Conservation (phyloP, 805 yeast species). For the Spathaspora girioi region DNA sequence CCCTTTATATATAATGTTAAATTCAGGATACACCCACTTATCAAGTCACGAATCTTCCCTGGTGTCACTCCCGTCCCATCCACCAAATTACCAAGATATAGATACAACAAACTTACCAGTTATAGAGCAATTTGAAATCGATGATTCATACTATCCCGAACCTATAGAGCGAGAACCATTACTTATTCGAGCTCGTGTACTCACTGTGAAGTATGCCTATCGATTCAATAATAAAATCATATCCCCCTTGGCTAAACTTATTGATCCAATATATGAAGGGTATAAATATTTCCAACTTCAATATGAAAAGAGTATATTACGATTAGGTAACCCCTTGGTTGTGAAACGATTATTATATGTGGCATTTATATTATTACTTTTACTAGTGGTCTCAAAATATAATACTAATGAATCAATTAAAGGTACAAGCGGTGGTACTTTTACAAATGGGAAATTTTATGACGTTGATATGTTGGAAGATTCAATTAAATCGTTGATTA, state of each 20-base stretch:
- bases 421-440: constrained; percentile 39
- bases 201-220: constrained; percentile 30
- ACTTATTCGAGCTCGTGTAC: constrained; percentile 35
- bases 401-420: constrained; percentile 43
- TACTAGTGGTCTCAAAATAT: constrained; percentile 56
- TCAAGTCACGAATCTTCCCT: background rate
- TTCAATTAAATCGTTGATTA: constrained; percentile 49
- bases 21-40: background rate
- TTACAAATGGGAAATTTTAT: constrained; percentile 55
- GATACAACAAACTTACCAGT: constrained; percentile 1
- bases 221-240: constrained; percentile 34
- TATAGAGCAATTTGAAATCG: constrained; percentile 36
- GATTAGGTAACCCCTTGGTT: constrained; percentile 82
- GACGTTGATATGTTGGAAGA: constrained; percentile 52
- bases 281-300: constrained; percentile 38
- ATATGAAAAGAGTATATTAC: constrained; percentile 55
- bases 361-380: constrained; percentile 51
- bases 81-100: constrained; percentile 13
- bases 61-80: constrained; percentile 9
- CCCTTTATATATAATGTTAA: too few species aligned
- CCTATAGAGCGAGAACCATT: constrained; percentile 10
- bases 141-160: constrained; percentile 18
- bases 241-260: constrained; percentile 40
- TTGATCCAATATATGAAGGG: constrained; percentile 53
- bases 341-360: constrained; percentile 76